phyloP scores from a whole-genome alignment of 2,329 filamentous ascomycete species.

The Dothideomycetes sp. region DNA sequence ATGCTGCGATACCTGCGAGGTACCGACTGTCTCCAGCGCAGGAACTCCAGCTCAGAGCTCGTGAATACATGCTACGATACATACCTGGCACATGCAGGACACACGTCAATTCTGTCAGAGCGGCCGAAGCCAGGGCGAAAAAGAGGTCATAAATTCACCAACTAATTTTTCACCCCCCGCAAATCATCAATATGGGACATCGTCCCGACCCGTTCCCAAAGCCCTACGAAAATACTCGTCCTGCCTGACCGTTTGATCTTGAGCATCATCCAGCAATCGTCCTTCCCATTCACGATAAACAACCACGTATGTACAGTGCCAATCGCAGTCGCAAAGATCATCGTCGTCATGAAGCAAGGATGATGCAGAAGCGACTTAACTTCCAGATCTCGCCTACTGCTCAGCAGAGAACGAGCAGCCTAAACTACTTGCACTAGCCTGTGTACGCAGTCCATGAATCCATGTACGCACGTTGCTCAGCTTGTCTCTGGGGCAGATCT shows the following conservation, averaged over 20 bases:
- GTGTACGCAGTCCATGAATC: too few species aligned
- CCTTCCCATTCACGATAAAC: background rate
- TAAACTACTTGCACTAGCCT: background rate
- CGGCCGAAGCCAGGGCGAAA: constrained; percentile 5
- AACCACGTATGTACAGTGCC: background rate
- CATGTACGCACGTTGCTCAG: too few species aligned
- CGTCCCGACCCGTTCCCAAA: constrained; percentile 2
- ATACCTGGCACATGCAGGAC: constrained; percentile 2
- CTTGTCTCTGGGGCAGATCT: too few species aligned
- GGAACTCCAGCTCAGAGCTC: background rate
- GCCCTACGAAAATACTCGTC: background rate
- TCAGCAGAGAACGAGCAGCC: background rate
- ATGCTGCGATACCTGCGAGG: constrained; percentile 1
- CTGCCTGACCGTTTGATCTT: background rate
- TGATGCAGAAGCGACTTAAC: background rate
- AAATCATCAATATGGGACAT: constrained; percentile 9
- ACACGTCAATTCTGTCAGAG: constrained; percentile 7
- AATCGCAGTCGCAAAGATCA: too few species aligned
- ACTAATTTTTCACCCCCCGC: constrained; percentile 3
- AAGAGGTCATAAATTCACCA: background rate
- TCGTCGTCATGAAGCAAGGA: background rate
- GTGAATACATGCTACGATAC: background rate
- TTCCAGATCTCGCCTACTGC: too few species aligned
- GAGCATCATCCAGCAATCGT: background rate
- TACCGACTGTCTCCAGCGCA: background rate